A percentile compares a stretch with the other conserved stretches of the same genome.
phyloP scores from a whole-genome alignment of 352 stramenopile genomes.

The Phytophthora cryptogea region DNA sequence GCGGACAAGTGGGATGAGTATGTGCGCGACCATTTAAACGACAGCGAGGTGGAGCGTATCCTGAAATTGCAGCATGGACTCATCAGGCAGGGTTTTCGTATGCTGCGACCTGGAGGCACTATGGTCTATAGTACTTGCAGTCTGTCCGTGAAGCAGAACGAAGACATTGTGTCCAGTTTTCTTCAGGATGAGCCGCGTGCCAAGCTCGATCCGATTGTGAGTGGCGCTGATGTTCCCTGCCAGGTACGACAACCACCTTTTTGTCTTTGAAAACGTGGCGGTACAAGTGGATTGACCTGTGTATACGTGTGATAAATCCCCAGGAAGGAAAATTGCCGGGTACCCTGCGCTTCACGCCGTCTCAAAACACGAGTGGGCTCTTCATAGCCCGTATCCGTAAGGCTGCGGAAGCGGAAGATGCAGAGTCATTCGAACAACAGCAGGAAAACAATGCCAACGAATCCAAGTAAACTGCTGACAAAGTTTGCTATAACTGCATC shows the following conservation, averaged over 20 bases:
- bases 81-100: slow-evolving; percentile 86
- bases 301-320: neutral
- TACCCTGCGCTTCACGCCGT: slow-evolving; percentile 76
- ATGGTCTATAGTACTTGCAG: slow-evolving; percentile 97
- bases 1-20: slow-evolving; percentile 80
- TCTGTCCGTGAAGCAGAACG: slow-evolving; percentile 93
- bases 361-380: slow-evolving; percentile 67
- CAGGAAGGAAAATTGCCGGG: slow-evolving; percentile 53
- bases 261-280: neutral
- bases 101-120: slow-evolving; percentile 85
- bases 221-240: slow-evolving; percentile 46
- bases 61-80: slow-evolving; percentile 61
- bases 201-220: slow-evolving; percentile 42
- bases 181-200: slow-evolving; percentile 54
- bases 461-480: neutral
- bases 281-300: neutral
- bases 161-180: slow-evolving; percentile 89
- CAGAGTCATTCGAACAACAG: neutral
- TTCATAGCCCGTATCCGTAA: slow-evolving; percentile 76
- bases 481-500: neutral
- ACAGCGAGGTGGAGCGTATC: slow-evolving; percentile 58
- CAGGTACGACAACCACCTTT: slow-evolving; percentile 34
- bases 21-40: slow-evolving; percentile 66
- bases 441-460: neutral
- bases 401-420: neutral